phyloP scores from a whole-genome alignment of 2,329 filamentous ascomycete genomes.

The Sordariomycetes sp. region DNA sequence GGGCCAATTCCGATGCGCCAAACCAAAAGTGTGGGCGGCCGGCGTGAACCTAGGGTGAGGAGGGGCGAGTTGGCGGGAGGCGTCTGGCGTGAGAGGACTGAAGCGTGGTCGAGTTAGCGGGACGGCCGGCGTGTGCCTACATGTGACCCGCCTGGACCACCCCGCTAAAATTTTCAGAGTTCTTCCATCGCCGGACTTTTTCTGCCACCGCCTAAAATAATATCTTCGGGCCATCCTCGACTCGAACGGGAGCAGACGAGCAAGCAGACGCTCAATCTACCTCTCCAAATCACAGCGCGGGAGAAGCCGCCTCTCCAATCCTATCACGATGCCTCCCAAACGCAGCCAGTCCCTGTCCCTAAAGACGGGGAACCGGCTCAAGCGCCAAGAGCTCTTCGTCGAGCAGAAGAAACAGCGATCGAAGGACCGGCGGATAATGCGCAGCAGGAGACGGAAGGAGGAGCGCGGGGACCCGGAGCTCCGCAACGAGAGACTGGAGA shows the following conservation, averaged over 20 bases:
- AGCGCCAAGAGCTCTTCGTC: constrained; percentile 67
- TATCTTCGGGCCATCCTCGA: neutral
- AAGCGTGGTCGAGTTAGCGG: neutral
- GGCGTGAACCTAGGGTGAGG: constrained; percentile 3
- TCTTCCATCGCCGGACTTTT: constrained; percentile 1
- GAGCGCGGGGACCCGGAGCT: constrained; percentile 76
- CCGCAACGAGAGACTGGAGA: constrained; percentile 59
- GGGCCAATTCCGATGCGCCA: neutral
- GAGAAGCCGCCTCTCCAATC: neutral
- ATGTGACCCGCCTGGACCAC: neutral
- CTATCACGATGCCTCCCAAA: constrained; percentile 11
- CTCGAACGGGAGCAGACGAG: neutral
- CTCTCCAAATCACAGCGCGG: neutral
- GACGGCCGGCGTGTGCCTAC: neutral
- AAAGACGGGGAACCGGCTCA: constrained; percentile 63
- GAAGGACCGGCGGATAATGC: constrained; percentile 62
- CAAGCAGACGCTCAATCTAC: neutral
- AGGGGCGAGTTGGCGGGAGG: neutral
- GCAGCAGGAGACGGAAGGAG: constrained; percentile 70
- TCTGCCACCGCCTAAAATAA: constrained; percentile 5
- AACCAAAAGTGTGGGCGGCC: neutral
- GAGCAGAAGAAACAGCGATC: constrained; percentile 70
- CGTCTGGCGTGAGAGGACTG: neutral
- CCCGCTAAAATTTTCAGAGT: neutral
- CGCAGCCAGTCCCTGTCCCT: constrained; percentile 22